Base-by-base conservation (phyloP, 2,329 filamentous ascomycete species). In the Monosporascus ibericus region DNA sequence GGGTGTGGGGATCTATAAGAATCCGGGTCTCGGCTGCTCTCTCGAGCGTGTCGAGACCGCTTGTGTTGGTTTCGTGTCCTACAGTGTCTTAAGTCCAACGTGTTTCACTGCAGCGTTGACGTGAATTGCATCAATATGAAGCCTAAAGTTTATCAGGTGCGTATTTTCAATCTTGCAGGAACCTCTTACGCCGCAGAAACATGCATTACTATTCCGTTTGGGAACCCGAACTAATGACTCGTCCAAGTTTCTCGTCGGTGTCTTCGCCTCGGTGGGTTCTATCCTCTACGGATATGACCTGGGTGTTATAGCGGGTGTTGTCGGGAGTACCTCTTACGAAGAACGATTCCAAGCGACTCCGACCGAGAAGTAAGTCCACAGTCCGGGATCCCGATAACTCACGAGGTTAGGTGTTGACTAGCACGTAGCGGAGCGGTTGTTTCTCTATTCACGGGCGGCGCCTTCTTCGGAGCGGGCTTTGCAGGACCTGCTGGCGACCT, bases 371-470 rank as follows among this genome's bases (percentile, higher is more conserved):
- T 72, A 55, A 58, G 65, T 60, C 11, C 40, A 9, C 8, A 18
- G 18, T n/a, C n/a, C 48, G 25, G 18, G 38, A 49, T 6, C 39
- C 44, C n/a, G 22, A 25, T 40, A 14, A 20, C 8, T 22, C 37
- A 30, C 8, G 37, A 24, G 18, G 14, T 20, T 6, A 20, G 42
- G 54, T 15, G 54, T 52, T 34, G 54, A 34, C 58, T 49, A 52
- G 52, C 47, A 48, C 24, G 20, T 48, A 85, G 78, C 38, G 87
- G 86, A 50, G 80, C 86, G 3, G 85, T 90, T 0, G 88, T 92
- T 1, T 88, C 86, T 1, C 77, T 91, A 54, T 92, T 92, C 67
- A 92, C 88, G 0, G 86, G 88, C 40, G 72, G 72, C 17, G 84
- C 84, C 7, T 86, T 86, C 70, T 78, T 84, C 59, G 84, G 84